phyloP scores from a whole-genome alignment of 257 asterid species.

The Solanum rostratum region DNA sequence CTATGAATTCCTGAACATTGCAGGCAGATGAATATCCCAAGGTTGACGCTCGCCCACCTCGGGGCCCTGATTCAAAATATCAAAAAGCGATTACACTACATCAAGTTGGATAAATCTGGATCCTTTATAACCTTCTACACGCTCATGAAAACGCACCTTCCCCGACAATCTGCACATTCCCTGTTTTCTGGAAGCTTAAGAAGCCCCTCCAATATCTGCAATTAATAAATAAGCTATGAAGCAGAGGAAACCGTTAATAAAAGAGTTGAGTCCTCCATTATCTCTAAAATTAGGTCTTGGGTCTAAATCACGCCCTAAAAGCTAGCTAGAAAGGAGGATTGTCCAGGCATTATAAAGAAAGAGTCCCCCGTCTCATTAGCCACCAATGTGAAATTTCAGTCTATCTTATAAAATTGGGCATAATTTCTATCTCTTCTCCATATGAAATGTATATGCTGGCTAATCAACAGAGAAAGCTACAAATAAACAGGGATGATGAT shows the following conservation, averaged over 20 bases:
- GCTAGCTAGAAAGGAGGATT: too few species aligned
- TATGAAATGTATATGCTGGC: not conserved
- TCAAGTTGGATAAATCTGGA: too few species aligned
- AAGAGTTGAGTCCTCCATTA: too few species aligned
- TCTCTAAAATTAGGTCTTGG: too few species aligned
- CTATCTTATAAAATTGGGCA: not conserved
- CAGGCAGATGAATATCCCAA: constrained; percentile 87
- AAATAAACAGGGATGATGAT: not conserved
- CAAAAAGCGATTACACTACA: too few species aligned
- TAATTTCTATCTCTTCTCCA: not conserved
- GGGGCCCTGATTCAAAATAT: constrained; percentile 54
- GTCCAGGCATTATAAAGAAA: too few species aligned
- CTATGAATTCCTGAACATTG: constrained; percentile 89
- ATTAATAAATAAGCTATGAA: not conserved
- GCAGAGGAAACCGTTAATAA: too few species aligned
- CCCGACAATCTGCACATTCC: constrained; percentile 85
- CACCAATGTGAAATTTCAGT: too few species aligned
- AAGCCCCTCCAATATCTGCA: constrained; percentile 64
- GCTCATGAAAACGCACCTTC: constrained; percentile 39
- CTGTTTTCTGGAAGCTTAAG: constrained; percentile 70
- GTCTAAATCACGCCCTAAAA: too few species aligned
- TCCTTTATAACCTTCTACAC: too few species aligned
- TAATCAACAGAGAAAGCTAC: not conserved
- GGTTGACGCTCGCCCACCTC: constrained; percentile 90
- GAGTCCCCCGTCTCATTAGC: too few species aligned